Conservation (phyloP, 1,284 basidiomycete species). For the Leccinum brunneo-olivaceum region DNA sequence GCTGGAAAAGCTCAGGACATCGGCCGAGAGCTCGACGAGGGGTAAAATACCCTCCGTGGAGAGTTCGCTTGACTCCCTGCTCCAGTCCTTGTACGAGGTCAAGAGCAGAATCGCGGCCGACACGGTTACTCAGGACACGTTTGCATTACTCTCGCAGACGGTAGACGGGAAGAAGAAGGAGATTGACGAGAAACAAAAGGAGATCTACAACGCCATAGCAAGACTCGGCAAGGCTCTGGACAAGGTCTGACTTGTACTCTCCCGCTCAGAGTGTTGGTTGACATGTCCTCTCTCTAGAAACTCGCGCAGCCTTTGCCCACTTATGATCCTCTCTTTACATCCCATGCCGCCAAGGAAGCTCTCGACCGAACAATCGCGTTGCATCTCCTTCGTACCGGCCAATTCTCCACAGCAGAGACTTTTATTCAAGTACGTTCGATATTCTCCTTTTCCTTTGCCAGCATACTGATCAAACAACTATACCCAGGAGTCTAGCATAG, state of each 20-base stretch:
- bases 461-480: slow-evolving; percentile 2
- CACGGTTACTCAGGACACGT: slow-evolving; percentile 47
- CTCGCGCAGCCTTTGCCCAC: slow-evolving; percentile 62
- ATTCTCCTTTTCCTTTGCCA: neutral
- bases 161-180: slow-evolving; percentile 75
- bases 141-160: slow-evolving; percentile 49
- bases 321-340: slow-evolving; percentile 65
- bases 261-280: neutral
- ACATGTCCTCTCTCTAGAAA: slow-evolving; percentile 47
- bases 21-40: slow-evolving; percentile 42
- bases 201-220: slow-evolving; percentile 71
- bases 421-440: slow-evolving; percentile 56
- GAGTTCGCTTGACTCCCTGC: slow-evolving; percentile 64
- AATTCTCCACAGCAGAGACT: slow-evolving; percentile 66
- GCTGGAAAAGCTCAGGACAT: slow-evolving; percentile 62
- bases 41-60: slow-evolving; percentile 52
- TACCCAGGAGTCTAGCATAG: slow-evolving; percentile 62
- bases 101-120: slow-evolving; percentile 51
- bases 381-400: slow-evolving; percentile 76
- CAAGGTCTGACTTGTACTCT: slow-evolving; percentile 52
- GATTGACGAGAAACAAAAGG: slow-evolving; percentile 82
- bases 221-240: slow-evolving; percentile 81
- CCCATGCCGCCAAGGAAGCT: slow-evolving; percentile 49
- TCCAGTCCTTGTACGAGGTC: slow-evolving; percentile 54
- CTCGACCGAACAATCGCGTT: slow-evolving; percentile 70